Conservation (phyloP, 2,329 filamentous ascomycete genomes). For the Xylogone sp. region DNA sequence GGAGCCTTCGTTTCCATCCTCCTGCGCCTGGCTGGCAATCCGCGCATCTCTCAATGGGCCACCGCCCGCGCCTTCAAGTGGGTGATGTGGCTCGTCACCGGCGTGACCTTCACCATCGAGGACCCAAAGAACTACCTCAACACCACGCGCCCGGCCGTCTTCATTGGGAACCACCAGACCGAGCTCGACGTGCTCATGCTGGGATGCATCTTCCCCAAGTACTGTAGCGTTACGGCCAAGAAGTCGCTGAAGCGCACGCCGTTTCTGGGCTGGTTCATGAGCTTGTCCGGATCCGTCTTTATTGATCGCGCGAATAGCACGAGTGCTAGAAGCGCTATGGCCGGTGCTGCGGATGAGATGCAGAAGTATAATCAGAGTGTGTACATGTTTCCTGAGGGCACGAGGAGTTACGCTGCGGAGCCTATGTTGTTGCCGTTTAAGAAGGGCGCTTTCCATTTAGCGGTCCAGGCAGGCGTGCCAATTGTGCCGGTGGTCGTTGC, state of each 20-base stretch:
- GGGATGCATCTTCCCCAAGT: slow-evolving; percentile 81
- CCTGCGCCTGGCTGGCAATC: slow-evolving; percentile 68
- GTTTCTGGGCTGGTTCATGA: slow-evolving; percentile 93
- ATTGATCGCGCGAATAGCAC: slow-evolving; percentile 86
- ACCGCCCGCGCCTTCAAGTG: slow-evolving; percentile 76
- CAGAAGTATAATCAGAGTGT: slow-evolving; percentile 67
- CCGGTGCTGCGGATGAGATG: slow-evolving; percentile 79
- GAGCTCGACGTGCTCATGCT: slow-evolving; percentile 94
- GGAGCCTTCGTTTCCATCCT: slow-evolving; percentile 71
- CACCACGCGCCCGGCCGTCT: slow-evolving; percentile 74
- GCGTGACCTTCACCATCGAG: slow-evolving; percentile 72
- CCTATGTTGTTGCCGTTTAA: slow-evolving; percentile 91
- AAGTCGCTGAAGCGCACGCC: slow-evolving; percentile 74
- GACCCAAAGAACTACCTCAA: slow-evolving; percentile 55
- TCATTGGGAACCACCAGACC: slow-evolving; percentile 93
- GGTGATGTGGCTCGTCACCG: slow-evolving; percentile 70
- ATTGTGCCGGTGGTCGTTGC: slow-evolving; percentile 82
- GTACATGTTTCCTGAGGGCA: slow-evolving; percentile 90
- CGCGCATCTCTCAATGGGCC: slow-evolving; percentile 81
- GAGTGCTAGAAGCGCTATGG: slow-evolving; percentile 81
- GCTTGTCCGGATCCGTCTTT: slow-evolving; percentile 84
- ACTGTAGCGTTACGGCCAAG: slow-evolving; percentile 93
- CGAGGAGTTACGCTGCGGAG: slow-evolving; percentile 80
- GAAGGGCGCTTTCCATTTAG: slow-evolving; percentile 96
- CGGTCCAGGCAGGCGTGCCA: slow-evolving; percentile 88